A percentile compares a stretch with the other conserved stretches of the same genome.
These are phyloP conservation scores for Vitis vinifera DNA, from an alignment of 164 flowering plant genomes.

Conservation along the genomic window DNA sequence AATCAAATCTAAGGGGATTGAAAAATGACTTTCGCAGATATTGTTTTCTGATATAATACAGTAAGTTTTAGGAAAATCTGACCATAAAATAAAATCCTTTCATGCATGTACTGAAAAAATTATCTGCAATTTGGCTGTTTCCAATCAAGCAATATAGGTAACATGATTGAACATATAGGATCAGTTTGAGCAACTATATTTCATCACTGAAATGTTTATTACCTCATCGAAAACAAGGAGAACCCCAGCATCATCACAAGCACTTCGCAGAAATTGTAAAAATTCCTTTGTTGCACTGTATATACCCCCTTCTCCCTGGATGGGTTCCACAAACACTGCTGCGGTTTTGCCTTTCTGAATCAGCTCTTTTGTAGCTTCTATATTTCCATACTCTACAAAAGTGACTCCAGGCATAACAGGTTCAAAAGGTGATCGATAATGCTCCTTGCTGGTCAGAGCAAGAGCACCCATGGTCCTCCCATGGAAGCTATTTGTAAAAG, in stretches of 20 bases:
- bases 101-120: too few species aligned
- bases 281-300: slow-evolving; percentile 79
- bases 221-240: slow-evolving; percentile 96
- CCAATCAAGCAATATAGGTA: neutral
- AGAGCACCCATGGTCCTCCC: slow-evolving; percentile 97
- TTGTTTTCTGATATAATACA: too few species aligned
- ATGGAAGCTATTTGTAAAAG: slow-evolving; percentile 80
- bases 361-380: slow-evolving; percentile 49
- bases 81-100: too few species aligned
- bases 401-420: slow-evolving; percentile 98
- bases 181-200: neutral
- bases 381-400: slow-evolving; percentile 79
- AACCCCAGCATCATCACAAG: slow-evolving; percentile 82
- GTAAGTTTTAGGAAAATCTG: too few species aligned
- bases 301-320: slow-evolving; percentile 98
- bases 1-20: too few species aligned
- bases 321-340: slow-evolving; percentile 93
- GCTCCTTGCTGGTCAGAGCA: slow-evolving; percentile 90
- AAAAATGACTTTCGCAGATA: too few species aligned
- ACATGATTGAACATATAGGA: neutral
- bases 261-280: slow-evolving; percentile 56
- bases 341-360: slow-evolving; percentile 68
- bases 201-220: slow-evolving; percentile 5
- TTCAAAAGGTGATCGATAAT: slow-evolving; percentile 81
- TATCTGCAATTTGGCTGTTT: neutral